Conservation (phyloP, 257 asterid species). For the Penstemon barbatus region DNA sequence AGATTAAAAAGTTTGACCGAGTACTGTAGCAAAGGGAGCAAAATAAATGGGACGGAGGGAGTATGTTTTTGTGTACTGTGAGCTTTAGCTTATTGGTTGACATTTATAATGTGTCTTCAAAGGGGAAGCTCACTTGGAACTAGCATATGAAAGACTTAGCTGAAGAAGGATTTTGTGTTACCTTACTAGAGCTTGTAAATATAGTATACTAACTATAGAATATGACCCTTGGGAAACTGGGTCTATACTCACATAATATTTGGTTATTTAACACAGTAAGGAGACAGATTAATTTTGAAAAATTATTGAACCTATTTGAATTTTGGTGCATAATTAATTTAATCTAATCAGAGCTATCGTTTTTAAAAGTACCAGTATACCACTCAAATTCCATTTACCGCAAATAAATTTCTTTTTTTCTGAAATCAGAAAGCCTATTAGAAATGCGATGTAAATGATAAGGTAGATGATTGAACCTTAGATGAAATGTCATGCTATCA, state of each 20-base stretch:
- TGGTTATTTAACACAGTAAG: neutral
- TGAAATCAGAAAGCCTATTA: no score
- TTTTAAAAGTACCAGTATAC: no score
- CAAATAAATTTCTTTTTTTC: no score
- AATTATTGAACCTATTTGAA: neutral
- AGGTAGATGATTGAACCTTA: no score
- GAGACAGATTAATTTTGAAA: no score
- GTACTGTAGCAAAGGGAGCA: no score
- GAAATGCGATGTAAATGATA: no score
- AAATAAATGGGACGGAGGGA: no score
- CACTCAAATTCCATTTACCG: no score
- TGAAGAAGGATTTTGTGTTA: neutral
- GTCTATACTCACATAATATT: no score
- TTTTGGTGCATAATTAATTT: neutral
- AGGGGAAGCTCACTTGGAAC: constrained; percentile 8
- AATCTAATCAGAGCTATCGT: neutral
- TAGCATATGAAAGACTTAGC: constrained; percentile 7
- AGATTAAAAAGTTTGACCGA: no score
- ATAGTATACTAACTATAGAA: neutral
- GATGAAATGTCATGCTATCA: no score
- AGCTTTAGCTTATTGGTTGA: constrained; percentile 9
- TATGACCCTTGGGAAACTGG: neutral
- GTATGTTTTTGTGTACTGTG: neutral
- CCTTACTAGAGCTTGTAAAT: constrained; percentile 13
- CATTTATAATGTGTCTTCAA: constrained; percentile 7